These are phyloP conservation scores for Mycena citricolor DNA, from an alignment of 1,284 basidiomycete species.

Conservation along the genomic window DNA sequence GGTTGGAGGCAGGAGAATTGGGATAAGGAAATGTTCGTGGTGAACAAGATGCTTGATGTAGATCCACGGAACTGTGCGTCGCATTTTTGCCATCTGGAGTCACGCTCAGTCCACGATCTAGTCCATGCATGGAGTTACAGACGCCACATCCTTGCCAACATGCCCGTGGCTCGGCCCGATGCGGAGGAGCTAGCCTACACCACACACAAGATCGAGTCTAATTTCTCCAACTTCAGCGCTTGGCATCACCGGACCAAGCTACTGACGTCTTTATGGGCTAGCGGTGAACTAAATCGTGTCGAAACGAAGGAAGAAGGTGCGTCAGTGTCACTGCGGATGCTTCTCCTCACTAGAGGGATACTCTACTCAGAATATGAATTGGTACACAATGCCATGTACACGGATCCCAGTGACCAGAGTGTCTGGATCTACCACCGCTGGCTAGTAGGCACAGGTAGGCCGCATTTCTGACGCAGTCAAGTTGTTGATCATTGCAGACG, in stretches of 20 bases:
- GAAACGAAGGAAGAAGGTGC: conserved; percentile 67
- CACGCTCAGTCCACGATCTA: conserved; percentile 31
- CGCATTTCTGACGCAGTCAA: not conserved
- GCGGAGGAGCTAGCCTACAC: conserved; percentile 79
- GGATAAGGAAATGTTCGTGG: conserved; percentile 81
- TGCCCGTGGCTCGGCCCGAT: conserved; percentile 56
- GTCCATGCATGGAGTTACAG: conserved; percentile 94
- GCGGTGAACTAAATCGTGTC: conserved; percentile 47
- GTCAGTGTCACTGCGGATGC: conserved; percentile 22
- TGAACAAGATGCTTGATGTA: conserved; percentile 86
- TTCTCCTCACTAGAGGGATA: too few relatives aligned
- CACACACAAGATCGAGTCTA: conserved; percentile 86
- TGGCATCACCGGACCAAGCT: conserved; percentile 98
- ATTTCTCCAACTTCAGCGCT: conserved; percentile 97
- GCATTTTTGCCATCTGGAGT: not conserved
- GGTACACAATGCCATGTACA: conserved; percentile 93
- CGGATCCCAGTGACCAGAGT: conserved; percentile 94
- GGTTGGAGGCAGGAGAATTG: conserved; percentile 78
- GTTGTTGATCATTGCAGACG: conserved; percentile 40
- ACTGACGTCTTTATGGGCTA: conserved; percentile 66
- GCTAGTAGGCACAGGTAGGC: conserved; percentile 78
- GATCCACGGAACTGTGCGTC: conserved; percentile 88
- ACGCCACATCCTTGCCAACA: conserved; percentile 74
- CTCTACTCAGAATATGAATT: conserved; percentile 79
- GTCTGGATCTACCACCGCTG: conserved; percentile 99